Percentiles rank a stretch among this genome's conserved stretches.
Conservation (phyloP, 495 filamentous ascomycete genomes). For the Neurospora sp. region DNA sequence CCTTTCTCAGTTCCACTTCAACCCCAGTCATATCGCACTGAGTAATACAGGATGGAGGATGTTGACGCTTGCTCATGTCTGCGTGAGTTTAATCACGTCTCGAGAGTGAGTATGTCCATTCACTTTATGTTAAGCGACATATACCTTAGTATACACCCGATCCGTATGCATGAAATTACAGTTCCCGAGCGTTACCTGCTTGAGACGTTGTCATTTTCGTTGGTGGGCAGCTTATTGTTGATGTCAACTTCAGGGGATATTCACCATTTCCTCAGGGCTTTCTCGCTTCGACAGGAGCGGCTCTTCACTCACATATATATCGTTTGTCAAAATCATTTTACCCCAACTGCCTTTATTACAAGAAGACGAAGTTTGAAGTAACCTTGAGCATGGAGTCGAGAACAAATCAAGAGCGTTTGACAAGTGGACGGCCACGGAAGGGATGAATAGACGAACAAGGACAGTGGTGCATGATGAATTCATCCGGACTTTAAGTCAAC, state of each 20-base stretch:
- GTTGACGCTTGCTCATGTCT: too few species aligned
- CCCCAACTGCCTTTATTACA: too few species aligned
- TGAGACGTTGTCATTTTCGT: not conserved
- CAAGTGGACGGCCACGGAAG: not conserved
- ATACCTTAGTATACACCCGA: too few species aligned
- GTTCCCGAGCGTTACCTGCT: not conserved
- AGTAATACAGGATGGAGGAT: too few species aligned
- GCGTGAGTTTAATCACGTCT: not conserved
- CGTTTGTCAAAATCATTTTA: too few species aligned
- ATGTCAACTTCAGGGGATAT: not conserved
- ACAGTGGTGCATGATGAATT: not conserved
- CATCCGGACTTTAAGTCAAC: not conserved
- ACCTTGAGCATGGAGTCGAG: not conserved
- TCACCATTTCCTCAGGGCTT: not conserved
- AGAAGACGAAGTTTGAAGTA: not conserved
- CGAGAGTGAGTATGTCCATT: not conserved
- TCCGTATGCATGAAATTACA: too few species aligned
- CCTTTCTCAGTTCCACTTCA: too few species aligned
- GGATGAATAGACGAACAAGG: not conserved
- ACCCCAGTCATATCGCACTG: too few species aligned
- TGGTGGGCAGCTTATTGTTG: not conserved
- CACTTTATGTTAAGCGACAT: not conserved
- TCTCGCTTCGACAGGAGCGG: too few species aligned
- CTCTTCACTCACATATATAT: too few species aligned
- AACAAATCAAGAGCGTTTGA: not conserved